Evolutionary conservation across 2,329 filamentous ascomycete species (phyloP).

Genomic region (Neonectria neomacrospora): DNA sequence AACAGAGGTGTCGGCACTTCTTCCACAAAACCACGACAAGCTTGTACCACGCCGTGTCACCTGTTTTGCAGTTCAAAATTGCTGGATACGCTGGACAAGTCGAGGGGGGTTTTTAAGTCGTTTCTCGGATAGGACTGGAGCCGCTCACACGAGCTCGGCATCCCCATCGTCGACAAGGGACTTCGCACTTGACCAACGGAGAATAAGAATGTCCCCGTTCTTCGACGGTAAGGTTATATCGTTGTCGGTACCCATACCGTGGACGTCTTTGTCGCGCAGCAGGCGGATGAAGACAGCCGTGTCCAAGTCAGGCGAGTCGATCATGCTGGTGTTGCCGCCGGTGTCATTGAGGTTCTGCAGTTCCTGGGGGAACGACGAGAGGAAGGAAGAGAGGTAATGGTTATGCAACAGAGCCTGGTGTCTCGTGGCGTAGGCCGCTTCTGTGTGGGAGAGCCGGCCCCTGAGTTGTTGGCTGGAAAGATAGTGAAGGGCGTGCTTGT

Average conservation of each 20-base stretch:
- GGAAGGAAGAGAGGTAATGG: constrained; percentile 88
- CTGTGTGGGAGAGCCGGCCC: constrained; percentile 76
- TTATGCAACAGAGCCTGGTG: constrained; percentile 86
- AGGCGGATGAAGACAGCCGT: constrained; percentile 86
- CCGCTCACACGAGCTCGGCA: constrained; percentile 67
- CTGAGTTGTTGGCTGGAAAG: constrained; percentile 66
- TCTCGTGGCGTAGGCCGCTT: constrained; percentile 83
- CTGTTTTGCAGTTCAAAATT: not conserved
- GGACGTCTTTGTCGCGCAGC: constrained; percentile 68
- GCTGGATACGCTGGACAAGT: not conserved
- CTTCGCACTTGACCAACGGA: constrained; percentile 81
- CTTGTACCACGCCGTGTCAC: not conserved
- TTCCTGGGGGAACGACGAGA: constrained; percentile 80
- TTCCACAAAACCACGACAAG: not conserved
- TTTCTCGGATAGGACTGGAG: not conserved
- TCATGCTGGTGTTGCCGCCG: constrained; percentile 89
- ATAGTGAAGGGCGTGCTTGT: constrained; percentile 80
- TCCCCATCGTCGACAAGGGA: constrained; percentile 63
- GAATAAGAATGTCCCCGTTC: constrained; percentile 74
- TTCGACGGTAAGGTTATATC: constrained; percentile 69
- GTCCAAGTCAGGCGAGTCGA: constrained; percentile 86
- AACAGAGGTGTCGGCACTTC: not conserved
- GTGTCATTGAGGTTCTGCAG: constrained; percentile 91
- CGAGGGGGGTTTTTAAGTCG: not conserved
- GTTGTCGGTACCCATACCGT: constrained; percentile 70